These are phyloP conservation scores for Sordariomycetes sp. DNA, from an alignment of 2,329 filamentous ascomycete genomes.

Conservation along the genomic window DNA sequence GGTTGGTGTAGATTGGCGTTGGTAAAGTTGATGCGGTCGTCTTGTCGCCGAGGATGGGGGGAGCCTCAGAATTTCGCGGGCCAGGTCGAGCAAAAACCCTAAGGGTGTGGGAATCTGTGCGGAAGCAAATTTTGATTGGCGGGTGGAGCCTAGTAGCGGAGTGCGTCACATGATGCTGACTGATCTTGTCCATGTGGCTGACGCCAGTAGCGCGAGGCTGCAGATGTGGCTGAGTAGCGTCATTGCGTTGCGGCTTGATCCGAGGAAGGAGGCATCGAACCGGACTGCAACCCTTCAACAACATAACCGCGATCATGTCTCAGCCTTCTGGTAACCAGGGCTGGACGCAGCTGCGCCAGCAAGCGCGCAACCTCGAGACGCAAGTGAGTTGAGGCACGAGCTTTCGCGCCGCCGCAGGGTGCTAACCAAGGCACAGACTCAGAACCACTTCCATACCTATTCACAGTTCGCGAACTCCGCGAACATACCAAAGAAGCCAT, in stretches of 20 bases:
- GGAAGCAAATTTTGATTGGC: conserved; percentile 21
- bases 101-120: conserved; percentile 21
- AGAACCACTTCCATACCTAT: conserved; percentile 74
- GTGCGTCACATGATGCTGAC: too few species aligned
- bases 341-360: conserved; percentile 92
- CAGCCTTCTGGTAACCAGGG: conserved; percentile 49
- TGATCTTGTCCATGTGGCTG: too few species aligned
- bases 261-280: neutral
- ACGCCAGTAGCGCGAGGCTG: too few species aligned
- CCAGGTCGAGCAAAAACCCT: conserved; percentile 27
- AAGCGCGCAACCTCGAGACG: conserved; percentile 78
- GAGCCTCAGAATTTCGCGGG: too few species aligned
- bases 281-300: neutral
- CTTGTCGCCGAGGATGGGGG: too few species aligned
- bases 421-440: conserved; percentile 52
- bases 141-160: too few species aligned
- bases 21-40: conserved; percentile 20
- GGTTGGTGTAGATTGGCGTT: conserved; percentile 11
- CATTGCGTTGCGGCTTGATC: neutral
- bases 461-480: conserved; percentile 80
- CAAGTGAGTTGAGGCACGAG: conserved; percentile 53
- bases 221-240: too few species aligned
- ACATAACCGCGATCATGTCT: conserved; percentile 31
- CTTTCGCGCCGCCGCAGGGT: neutral
- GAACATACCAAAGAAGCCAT: conserved; percentile 73